Evolutionary conservation across 306 rosid species (phyloP), one percentile per base, ranked within the genome.

Genomic region (Styphnolobium japonicum): DNA sequence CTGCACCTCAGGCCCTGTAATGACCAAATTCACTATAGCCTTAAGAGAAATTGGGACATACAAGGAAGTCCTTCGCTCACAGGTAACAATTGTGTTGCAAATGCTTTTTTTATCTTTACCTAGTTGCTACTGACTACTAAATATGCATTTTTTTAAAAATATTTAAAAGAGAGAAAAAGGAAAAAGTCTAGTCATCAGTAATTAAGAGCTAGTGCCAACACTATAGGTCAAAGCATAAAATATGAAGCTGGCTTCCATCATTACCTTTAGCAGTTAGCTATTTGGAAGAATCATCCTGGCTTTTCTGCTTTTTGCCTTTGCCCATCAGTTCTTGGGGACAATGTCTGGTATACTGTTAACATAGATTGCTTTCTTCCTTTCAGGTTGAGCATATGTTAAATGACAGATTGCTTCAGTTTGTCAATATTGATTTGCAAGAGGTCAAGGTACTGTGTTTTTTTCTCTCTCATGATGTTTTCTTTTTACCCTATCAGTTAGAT

Each of bases 321-420:
- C 29, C 45, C 73, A 48, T 40, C 62, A 6, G 23, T 68, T 70
- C 55, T 63, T 31, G 16, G 52, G 48, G 33, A 25, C 51, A 33
- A 15, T 64, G 42, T 64, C 45, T 70, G 79, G 51, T 66, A 55
- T 64, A 5, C 69, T 72, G 58, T 81, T 86, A 82, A 90, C 83
- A 31, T 75, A 52, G 70, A 40, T 75, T 82, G 60, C 63, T 68
- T 67, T 67, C 25, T 7, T 71, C 31, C 58, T 40, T 73, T 76
- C 93, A 96, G 99, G 97, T 96, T 85, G 99, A 96, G 85, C 98
- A 90, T 82, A 93, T 96, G 92, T 90, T 96, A 79, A 96, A 96
- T 75, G 99, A 96, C 89, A 93, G 99, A 89, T 88, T 96, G 83
- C 89, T 91, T 68, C 99, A 93, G 67, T 96, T 96, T 86, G 99